phyloP scores from a whole-genome alignment of 2,329 filamentous ascomycete genomes.

The Metarhizium brunneum region DNA sequence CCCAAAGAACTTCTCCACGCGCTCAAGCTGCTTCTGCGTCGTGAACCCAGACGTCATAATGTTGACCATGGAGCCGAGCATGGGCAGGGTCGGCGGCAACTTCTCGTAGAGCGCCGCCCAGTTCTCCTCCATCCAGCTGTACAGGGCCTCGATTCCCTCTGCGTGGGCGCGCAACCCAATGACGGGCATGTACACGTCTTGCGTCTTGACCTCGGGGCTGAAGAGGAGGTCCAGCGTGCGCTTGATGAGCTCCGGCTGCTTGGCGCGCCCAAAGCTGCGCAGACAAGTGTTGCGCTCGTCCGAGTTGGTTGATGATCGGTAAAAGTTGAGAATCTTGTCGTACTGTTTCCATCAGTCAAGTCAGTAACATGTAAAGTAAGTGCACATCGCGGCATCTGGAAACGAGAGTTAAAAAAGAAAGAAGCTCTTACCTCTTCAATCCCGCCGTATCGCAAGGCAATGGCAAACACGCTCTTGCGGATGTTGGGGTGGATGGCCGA shows the following conservation, averaged over 20 bases:
- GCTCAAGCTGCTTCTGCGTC: conserved; percentile 61
- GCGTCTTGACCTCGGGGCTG: conserved; percentile 77
- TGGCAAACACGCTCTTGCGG: conserved; percentile 74
- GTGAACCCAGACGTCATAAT: conserved; percentile 79
- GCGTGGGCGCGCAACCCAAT: conserved; percentile 68
- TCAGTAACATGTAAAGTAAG: not conserved
- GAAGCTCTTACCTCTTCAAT: conserved; percentile 56
- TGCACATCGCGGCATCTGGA: too few species aligned
- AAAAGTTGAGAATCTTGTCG: conserved; percentile 65
- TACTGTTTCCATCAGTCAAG: conserved; percentile 41
- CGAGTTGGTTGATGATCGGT: conserved; percentile 56
- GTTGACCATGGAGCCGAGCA: conserved; percentile 75
- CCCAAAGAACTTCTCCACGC: conserved; percentile 73
- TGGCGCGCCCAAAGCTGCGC: conserved; percentile 70
- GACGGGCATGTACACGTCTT: conserved; percentile 88
- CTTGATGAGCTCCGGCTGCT: conserved; percentile 70
- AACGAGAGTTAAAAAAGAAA: not conserved
- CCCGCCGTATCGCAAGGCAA: conserved; percentile 75
- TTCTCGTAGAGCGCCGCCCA: conserved; percentile 79
- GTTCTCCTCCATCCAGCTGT: conserved; percentile 74
- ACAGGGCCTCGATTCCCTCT: conserved; percentile 72
- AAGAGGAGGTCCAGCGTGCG: conserved; percentile 68
- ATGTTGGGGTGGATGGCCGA: conserved; percentile 87
- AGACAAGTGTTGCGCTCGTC: conserved; percentile 91
- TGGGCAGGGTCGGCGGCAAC: conserved; percentile 75